These are phyloP conservation scores for Colletotrichum brevisporum DNA, from an alignment of 2,329 filamentous ascomycete species.

Conservation along the genomic window DNA sequence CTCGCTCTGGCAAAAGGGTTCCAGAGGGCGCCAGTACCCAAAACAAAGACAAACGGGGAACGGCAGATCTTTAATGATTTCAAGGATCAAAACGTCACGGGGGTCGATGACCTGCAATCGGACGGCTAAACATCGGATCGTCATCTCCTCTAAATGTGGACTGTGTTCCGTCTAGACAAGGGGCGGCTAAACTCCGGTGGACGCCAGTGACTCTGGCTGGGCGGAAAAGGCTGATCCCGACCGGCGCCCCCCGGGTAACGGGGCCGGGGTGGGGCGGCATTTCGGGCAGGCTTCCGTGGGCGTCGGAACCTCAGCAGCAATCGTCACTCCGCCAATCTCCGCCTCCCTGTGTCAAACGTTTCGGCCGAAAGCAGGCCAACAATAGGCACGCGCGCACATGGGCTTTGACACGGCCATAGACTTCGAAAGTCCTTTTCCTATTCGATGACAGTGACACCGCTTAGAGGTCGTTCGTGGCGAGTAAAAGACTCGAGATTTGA, in stretches of 20 bases:
- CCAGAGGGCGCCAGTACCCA: background rate
- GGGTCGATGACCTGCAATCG: background rate
- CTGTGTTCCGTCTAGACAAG: background rate
- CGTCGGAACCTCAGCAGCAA: too few species aligned
- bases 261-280: slow-evolving; percentile 4
- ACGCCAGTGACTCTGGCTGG: background rate
- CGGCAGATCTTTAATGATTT: background rate
- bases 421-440: too few species aligned
- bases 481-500: too few species aligned
- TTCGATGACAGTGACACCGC: too few species aligned
- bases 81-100: background rate
- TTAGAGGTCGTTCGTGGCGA: too few species aligned
- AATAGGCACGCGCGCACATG: too few species aligned
- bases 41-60: background rate
- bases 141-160: background rate
- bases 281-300: slow-evolving; percentile 12
- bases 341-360: too few species aligned
- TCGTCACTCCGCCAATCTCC: too few species aligned
- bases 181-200: slow-evolving; percentile 2
- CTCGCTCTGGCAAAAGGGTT: background rate
- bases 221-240: background rate
- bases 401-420: too few species aligned
- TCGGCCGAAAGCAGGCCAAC: too few species aligned
- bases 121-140: slow-evolving; percentile 5
- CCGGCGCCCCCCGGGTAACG: background rate